Percentiles rank a stretch among this genome's conserved stretches.
Evolutionary conservation across 129 eudicot genomes (phyloP).

Genomic region (Arctium minus): DNA sequence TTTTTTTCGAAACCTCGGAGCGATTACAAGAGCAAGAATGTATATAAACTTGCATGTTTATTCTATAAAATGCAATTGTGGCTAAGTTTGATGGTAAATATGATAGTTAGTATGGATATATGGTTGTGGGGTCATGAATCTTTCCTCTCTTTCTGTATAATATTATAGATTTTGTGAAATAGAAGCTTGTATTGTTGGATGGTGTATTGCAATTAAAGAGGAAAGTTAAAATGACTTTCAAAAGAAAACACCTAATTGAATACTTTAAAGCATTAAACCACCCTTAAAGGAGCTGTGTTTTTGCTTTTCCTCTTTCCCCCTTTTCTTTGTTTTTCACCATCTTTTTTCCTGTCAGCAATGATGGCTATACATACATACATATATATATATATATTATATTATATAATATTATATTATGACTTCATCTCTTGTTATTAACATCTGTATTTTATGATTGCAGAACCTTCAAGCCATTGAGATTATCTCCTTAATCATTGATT

Average conservation of each 20-base stretch:
- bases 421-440: constrained; percentile 3
- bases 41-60: background rate
- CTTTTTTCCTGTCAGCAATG: constrained; percentile 31
- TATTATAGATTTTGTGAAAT: constrained; percentile 17
- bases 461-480: constrained; percentile 24
- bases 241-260: constrained; percentile 40
- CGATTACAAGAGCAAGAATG: background rate
- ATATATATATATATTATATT: background rate
- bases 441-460: background rate
- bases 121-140: constrained; percentile 15
- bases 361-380: constrained; percentile 16
- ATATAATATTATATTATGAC: background rate
- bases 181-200: constrained; percentile 45
- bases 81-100: constrained; percentile 11
- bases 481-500: constrained; percentile 30
- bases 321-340: constrained; percentile 25
- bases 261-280: constrained; percentile 42
- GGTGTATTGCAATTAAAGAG: constrained; percentile 34
- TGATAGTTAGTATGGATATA: background rate
- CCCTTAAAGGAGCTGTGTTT: constrained; percentile 40
- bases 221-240: constrained; percentile 59
- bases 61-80: background rate
- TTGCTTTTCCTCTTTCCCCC: constrained; percentile 30
- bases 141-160: background rate
- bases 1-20: background rate